These are phyloP conservation scores for Gorgonomyces haynaldii DNA, from an alignment of 192 early-diverging fungal genomes.

Conservation along the genomic window DNA sequence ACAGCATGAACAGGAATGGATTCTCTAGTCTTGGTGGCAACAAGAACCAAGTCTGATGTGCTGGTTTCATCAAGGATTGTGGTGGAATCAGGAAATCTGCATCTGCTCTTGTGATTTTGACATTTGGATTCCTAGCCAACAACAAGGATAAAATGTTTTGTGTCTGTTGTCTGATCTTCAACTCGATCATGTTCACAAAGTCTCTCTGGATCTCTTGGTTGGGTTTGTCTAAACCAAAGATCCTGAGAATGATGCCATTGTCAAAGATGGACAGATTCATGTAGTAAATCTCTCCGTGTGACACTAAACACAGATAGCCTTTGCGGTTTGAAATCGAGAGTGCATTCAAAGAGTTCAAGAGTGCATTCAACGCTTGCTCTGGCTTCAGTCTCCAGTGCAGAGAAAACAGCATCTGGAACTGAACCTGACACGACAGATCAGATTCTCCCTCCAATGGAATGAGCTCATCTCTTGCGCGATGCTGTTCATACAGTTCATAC, in stretches of 20 bases:
- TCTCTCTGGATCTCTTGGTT: constrained; percentile 45
- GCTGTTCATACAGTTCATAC: too few species aligned
- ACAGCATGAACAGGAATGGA: constrained; percentile 49
- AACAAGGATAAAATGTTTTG: constrained; percentile 50
- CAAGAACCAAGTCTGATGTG: constrained; percentile 31
- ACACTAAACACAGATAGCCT: constrained; percentile 69
- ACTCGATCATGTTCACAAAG: constrained; percentile 52
- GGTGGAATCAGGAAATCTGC: constrained; percentile 62
- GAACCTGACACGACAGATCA: constrained; percentile 59
- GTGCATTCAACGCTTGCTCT: constrained; percentile 45
- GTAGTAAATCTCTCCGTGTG: too few species aligned
- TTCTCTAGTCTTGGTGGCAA: constrained; percentile 34
- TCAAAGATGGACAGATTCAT: too few species aligned
- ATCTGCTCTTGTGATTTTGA: constrained; percentile 57
- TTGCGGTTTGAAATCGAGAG: constrained; percentile 61
- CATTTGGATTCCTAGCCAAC: constrained; percentile 53
- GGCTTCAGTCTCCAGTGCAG: constrained; percentile 66
- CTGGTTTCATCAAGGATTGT: constrained; percentile 14
- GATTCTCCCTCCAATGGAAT: constrained; percentile 10
- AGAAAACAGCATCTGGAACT: constrained; percentile 51
- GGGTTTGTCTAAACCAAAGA: constrained; percentile 56
- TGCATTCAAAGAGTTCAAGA: constrained; percentile 41
- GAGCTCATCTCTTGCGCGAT: too few species aligned
- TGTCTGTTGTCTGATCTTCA: constrained; percentile 45
- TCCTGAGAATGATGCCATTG: too few species aligned